A percentile compares a stretch with the other conserved stretches of the same genome.
phyloP scores from a whole-genome alignment of 2,329 filamentous ascomycete species.

The Tolypocladium tundrense region DNA sequence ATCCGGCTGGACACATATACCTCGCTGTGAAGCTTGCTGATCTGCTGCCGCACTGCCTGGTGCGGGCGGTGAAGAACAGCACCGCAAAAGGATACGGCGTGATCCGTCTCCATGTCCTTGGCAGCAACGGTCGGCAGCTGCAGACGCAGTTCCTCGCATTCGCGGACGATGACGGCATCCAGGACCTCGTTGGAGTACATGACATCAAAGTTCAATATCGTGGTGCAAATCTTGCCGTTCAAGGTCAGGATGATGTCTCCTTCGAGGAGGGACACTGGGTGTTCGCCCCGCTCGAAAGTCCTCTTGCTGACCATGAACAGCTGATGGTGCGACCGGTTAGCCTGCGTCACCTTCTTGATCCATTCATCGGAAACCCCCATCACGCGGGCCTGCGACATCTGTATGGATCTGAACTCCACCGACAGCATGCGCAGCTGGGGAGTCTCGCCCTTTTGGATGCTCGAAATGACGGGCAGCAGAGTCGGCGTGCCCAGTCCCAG shows the following conservation, averaged over 20 bases:
- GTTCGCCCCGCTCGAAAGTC: slow-evolving; percentile 47
- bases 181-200: slow-evolving; percentile 88
- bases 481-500: slow-evolving; percentile 84
- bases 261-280: slow-evolving; percentile 58
- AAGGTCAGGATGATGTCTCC: slow-evolving; percentile 87
- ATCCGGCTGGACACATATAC: slow-evolving; percentile 88
- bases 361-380: slow-evolving; percentile 96
- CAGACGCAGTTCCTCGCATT: slow-evolving; percentile 68
- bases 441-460: slow-evolving; percentile 69
- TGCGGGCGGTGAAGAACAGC: slow-evolving; percentile 89
- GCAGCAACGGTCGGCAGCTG: slow-evolving; percentile 78
- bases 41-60: slow-evolving; percentile 93
- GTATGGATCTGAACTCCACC: slow-evolving; percentile 87
- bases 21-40: slow-evolving; percentile 90
- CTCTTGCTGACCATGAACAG: slow-evolving; percentile 98
- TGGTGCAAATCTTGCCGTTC: slow-evolving; percentile 86
- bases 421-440: slow-evolving; percentile 85
- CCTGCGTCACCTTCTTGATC: slow-evolving; percentile 81
- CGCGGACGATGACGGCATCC: slow-evolving; percentile 77
- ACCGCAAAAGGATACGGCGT: slow-evolving; percentile 89
- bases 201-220: slow-evolving; percentile 83
- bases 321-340: slow-evolving; percentile 88
- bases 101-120: slow-evolving; percentile 83
- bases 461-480: slow-evolving; percentile 74
- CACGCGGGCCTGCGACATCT: slow-evolving; percentile 92